phyloP scores from a whole-genome alignment of 352 stramenopile species.

The Globisporangium irregulare region DNA sequence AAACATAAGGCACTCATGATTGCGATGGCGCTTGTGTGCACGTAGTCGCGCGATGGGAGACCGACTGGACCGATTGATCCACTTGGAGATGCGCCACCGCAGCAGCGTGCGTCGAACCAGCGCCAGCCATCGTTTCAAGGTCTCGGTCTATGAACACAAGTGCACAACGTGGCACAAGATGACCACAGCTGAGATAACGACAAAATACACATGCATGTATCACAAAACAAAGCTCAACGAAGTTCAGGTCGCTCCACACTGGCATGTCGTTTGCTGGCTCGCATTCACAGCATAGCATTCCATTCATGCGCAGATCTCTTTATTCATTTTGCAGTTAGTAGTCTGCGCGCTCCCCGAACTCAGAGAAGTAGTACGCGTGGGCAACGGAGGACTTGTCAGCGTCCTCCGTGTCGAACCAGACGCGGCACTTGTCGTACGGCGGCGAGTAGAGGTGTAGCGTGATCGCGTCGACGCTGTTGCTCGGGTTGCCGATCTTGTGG shows the following conservation, averaged over 20 bases:
- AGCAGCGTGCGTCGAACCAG: conserved; percentile 46
- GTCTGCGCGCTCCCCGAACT: conserved; percentile 59
- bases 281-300: neutral
- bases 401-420: conserved; percentile 68
- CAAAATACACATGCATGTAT: neutral
- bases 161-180: neutral
- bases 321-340: conserved; percentile 21
- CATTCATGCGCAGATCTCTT: neutral
- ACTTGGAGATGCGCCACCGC: conserved; percentile 39
- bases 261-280: neutral
- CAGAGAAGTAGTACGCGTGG: conserved; percentile 72
- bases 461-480: conserved; percentile 40
- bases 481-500: conserved; percentile 80
- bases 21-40: neutral
- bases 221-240: neutral
- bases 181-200: neutral
- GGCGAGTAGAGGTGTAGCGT: conserved; percentile 86
- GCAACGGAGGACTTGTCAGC: conserved; percentile 57
- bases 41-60: conserved; percentile 47
- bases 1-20: neutral
- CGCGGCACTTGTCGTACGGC: conserved; percentile 73
- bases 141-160: conserved; percentile 37
- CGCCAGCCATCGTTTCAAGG: conserved; percentile 53
- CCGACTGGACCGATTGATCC: conserved; percentile 52
- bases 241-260: neutral